Conservation (phyloP, 495 filamentous ascomycete genomes). For the Tricharina praecox region DNA sequence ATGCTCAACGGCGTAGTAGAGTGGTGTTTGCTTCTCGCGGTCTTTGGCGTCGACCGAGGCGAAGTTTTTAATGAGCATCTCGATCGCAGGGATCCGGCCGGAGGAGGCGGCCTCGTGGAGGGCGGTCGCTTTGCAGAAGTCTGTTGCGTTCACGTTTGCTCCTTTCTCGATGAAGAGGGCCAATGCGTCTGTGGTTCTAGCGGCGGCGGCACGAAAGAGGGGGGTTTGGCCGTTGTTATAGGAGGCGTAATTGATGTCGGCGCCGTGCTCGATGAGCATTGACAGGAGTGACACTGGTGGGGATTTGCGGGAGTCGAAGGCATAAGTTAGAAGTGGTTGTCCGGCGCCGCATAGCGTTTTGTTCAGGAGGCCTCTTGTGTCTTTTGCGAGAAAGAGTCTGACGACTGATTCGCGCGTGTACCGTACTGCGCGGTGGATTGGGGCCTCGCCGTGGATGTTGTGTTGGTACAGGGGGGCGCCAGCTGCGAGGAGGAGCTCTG, state of each 20-base stretch:
- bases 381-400: background rate
- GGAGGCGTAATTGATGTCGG: conserved; percentile 1
- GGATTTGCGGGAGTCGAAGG: background rate
- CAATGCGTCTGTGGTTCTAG: conserved; percentile 11
- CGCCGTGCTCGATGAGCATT: background rate
- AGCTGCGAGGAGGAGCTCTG: conserved; percentile 6
- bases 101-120: conserved; percentile 8
- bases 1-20: conserved; percentile 3
- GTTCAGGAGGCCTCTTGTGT: background rate
- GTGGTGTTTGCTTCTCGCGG: conserved; percentile 3
- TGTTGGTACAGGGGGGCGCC: background rate
- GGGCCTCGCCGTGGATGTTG: conserved; percentile 3
- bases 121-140: conserved; percentile 10
- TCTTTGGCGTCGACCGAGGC: conserved; percentile 3
- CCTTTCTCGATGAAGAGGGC: conserved; percentile 12
- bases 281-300: background rate
- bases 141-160: conserved; percentile 9
- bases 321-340: conserved; percentile 1
- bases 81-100: background rate
- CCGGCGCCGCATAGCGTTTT: background rate
- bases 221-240: conserved; percentile 7
- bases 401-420: background rate
- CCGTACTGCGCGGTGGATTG: conserved; percentile 4
- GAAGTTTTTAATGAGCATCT: conserved; percentile 1
- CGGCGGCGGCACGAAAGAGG: conserved; percentile 13